Conservation (phyloP, 2,329 filamentous ascomycete genomes). For the Penicillium italicum region DNA sequence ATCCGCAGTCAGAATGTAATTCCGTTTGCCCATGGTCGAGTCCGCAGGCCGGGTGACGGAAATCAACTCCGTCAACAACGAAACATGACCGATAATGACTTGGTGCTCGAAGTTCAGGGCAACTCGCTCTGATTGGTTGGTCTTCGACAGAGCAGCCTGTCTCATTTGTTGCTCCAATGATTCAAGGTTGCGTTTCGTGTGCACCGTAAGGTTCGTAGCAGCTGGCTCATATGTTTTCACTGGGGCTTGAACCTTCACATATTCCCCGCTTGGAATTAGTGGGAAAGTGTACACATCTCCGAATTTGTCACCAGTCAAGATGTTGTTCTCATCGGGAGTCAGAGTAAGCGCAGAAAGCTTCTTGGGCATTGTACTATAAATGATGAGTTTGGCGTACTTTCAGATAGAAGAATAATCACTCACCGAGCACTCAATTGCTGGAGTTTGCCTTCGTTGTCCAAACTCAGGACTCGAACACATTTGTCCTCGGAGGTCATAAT, state of each 20-base stretch:
- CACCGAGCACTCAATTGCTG: constrained; percentile 70
- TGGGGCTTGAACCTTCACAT: constrained; percentile 29
- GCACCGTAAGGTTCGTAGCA: constrained; percentile 58
- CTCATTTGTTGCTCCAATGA: constrained; percentile 57
- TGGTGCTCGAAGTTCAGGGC: constrained; percentile 66
- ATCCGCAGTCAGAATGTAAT: constrained; percentile 65
- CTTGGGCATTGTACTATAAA: constrained; percentile 74
- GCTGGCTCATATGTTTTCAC: constrained; percentile 48
- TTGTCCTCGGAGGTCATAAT: constrained; percentile 91
- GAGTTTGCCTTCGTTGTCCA: constrained; percentile 60
- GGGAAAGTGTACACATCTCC: constrained; percentile 92
- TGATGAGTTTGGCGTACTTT: constrained; percentile 12
- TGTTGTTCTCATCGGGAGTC: constrained; percentile 64
- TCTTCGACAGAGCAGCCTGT: constrained; percentile 41
- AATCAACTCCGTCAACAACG: constrained; percentile 77
- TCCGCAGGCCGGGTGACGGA: constrained; percentile 49
- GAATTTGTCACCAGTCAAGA: constrained; percentile 89
- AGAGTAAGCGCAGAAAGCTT: constrained; percentile 74
- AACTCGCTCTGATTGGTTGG: constrained; percentile 45
- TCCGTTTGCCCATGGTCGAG: constrained; percentile 49
- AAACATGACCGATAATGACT: constrained; percentile 87
- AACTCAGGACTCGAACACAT: constrained; percentile 74
- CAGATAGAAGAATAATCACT: constrained; percentile 11
- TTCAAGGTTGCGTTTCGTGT: constrained; percentile 58
- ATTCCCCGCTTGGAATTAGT: constrained; percentile 50